Percentiles rank a stretch among this genome's conserved stretches.
Evolutionary conservation across 2,329 filamentous ascomycete species (phyloP).

Genomic region (Aspergillus felis): DNA sequence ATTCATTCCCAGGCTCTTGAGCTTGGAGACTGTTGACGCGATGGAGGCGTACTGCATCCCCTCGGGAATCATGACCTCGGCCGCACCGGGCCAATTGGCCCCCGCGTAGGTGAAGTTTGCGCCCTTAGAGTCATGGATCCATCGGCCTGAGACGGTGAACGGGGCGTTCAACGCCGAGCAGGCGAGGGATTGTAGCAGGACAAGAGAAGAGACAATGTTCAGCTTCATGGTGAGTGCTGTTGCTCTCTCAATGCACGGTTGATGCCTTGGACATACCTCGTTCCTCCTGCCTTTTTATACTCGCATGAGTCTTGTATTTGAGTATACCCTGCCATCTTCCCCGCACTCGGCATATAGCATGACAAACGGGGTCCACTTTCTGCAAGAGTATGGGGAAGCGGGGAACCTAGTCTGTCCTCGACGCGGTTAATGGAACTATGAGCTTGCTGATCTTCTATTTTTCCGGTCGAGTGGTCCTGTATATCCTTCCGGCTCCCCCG

Average conservation of each 20-base stretch:
- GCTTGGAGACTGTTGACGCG: slow-evolving; percentile 22
- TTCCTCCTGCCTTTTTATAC: background rate
- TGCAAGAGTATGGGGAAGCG: background rate
- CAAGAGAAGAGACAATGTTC: background rate
- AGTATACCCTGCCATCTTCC: background rate
- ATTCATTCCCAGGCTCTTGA: slow-evolving; percentile 31
- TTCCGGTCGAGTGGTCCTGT: too few relatives aligned
- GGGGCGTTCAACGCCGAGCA: slow-evolving; percentile 5
- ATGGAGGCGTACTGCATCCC: slow-evolving; percentile 29
- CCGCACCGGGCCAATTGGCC: slow-evolving; percentile 31
- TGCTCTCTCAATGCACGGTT: background rate
- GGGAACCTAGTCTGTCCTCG: background rate
- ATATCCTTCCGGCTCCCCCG: background rate
- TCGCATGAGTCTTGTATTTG: background rate
- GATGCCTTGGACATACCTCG: too few relatives aligned
- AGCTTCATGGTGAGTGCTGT: background rate
- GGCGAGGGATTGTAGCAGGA: background rate
- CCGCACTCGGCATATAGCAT: background rate
- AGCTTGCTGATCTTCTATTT: background rate
- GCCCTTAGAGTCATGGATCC: slow-evolving; percentile 38
- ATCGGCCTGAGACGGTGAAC: slow-evolving; percentile 31
- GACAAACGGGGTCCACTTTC: background rate
- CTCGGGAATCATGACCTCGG: slow-evolving; percentile 31
- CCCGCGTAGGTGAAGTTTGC: slow-evolving; percentile 26
- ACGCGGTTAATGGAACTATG: background rate